These are phyloP conservation scores for Domatiomyces globalis DNA, from an alignment of 2,329 filamentous ascomycete genomes.

Conservation along the genomic window DNA sequence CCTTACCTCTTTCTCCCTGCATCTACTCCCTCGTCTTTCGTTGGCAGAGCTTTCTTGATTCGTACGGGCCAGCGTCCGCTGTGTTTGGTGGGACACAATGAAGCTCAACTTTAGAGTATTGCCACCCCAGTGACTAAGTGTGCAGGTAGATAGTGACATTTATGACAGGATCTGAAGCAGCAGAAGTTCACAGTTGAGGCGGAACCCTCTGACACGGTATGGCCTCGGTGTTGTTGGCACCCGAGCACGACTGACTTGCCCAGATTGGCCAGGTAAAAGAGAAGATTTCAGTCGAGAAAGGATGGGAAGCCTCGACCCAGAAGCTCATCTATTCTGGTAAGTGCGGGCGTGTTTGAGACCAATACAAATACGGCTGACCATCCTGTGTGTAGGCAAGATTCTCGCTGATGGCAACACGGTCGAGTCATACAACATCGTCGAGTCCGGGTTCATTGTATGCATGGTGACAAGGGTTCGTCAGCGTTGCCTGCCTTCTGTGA, in stretches of 20 bases:
- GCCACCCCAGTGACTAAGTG: constrained; percentile 15
- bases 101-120: constrained; percentile 59
- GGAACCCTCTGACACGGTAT: constrained; percentile 76
- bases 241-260: constrained; percentile 11
- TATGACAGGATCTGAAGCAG: constrained; percentile 78
- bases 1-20: constrained; percentile 1
- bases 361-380: neutral
- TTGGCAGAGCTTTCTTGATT: constrained; percentile 20
- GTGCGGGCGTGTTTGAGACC: constrained; percentile 17
- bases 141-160: constrained; percentile 17
- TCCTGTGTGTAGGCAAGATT: constrained; percentile 63
- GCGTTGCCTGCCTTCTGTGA: constrained; percentile 18
- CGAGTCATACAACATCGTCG: constrained; percentile 94
- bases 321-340: constrained; percentile 97
- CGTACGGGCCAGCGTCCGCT: constrained; percentile 2
- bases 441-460: constrained; percentile 98
- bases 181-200: constrained; percentile 96
- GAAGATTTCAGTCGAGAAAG: constrained; percentile 82
- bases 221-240: neutral
- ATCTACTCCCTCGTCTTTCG: constrained; percentile 7
- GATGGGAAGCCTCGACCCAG: constrained; percentile 78
- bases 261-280: constrained; percentile 84
- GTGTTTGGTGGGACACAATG: constrained; percentile 37
- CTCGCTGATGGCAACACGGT: constrained; percentile 95
- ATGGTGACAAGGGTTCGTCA: constrained; percentile 81